Conservation (phyloP, 2,329 filamentous ascomycete species). For the Aspergillaceae sp. region DNA sequence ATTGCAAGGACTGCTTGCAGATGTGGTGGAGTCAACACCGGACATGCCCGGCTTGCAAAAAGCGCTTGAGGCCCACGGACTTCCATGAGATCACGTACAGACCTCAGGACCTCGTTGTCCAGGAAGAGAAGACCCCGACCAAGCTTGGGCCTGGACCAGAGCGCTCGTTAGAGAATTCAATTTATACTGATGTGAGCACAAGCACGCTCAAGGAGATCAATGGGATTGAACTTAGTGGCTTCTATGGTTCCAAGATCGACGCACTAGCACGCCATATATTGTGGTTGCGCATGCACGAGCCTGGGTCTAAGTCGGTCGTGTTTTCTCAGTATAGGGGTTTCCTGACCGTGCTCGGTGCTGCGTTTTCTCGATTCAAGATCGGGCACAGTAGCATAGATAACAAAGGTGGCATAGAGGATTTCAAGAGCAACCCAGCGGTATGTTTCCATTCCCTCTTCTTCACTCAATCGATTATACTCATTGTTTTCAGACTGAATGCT, state of each 20-base stretch:
- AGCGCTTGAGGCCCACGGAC: slow-evolving; percentile 53
- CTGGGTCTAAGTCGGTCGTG: slow-evolving; percentile 83
- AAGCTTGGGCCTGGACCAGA: slow-evolving; percentile 22
- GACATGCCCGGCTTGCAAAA: slow-evolving; percentile 81
- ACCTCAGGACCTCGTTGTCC: slow-evolving; percentile 61
- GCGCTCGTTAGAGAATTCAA: slow-evolving; percentile 25
- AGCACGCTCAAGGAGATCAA: slow-evolving; percentile 71
- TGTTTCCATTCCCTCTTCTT: slow-evolving; percentile 4
- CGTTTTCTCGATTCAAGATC: slow-evolving; percentile 64
- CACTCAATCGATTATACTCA: slow-evolving; percentile 14
- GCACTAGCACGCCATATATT: slow-evolving; percentile 71
- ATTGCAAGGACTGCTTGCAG: slow-evolving; percentile 78
- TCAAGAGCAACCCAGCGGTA: slow-evolving; percentile 61
- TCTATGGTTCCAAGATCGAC: slow-evolving; percentile 86
- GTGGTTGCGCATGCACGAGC: slow-evolving; percentile 76
- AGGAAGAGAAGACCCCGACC: slow-evolving; percentile 40
- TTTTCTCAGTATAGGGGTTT: slow-evolving; percentile 89
- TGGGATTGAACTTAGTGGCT: slow-evolving; percentile 62
- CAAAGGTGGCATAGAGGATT: slow-evolving; percentile 60
- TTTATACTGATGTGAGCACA: slow-evolving; percentile 70
- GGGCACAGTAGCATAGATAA: slow-evolving; percentile 63
- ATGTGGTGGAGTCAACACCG: slow-evolving; percentile 66
- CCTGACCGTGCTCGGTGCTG: slow-evolving; percentile 60
- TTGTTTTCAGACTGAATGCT: slow-evolving; percentile 56
- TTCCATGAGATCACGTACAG: slow-evolving; percentile 82